phyloP scores from a whole-genome alignment of 148 eudicot genomes.

The Rhododendron ovatum region DNA sequence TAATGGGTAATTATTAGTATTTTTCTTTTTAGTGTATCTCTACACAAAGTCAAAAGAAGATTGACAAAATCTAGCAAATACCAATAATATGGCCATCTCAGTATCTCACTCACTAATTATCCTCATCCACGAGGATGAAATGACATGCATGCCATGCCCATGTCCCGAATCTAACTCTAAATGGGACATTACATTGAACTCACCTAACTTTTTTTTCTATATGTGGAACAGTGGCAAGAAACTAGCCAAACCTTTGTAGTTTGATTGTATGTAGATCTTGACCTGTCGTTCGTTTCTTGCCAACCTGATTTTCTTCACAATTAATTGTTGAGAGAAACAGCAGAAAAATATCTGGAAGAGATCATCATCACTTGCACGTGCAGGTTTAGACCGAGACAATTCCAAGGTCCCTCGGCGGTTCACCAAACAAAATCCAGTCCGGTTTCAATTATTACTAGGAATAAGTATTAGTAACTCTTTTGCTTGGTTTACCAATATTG shows the following conservation, averaged over 20 bases:
- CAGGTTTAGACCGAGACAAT: neutral
- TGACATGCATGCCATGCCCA: neutral
- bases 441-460: neutral
- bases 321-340: too few relatives aligned
- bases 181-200: too few relatives aligned
- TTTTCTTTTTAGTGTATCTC: too few relatives aligned
- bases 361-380: neutral
- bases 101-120: neutral
- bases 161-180: neutral
- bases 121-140: neutral
- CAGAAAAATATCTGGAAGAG: neutral
- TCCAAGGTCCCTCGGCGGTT: neutral
- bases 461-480: too few relatives aligned
- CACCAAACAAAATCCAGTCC: neutral
- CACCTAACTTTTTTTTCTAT: neutral
- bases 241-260: too few relatives aligned
- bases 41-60: neutral
- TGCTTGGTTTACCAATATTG: neutral
- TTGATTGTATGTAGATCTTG: too few relatives aligned
- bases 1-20: too few relatives aligned
- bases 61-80: neutral
- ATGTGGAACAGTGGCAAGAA: too few relatives aligned
- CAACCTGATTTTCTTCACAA: neutral
- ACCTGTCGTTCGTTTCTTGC: too few relatives aligned
- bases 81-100: neutral